A percentile compares a stretch with the other conserved stretches of the same genome.
Evolutionary conservation across 768 basidiomycete genomes (phyloP).

Genomic region (Tylopilus sp.): DNA sequence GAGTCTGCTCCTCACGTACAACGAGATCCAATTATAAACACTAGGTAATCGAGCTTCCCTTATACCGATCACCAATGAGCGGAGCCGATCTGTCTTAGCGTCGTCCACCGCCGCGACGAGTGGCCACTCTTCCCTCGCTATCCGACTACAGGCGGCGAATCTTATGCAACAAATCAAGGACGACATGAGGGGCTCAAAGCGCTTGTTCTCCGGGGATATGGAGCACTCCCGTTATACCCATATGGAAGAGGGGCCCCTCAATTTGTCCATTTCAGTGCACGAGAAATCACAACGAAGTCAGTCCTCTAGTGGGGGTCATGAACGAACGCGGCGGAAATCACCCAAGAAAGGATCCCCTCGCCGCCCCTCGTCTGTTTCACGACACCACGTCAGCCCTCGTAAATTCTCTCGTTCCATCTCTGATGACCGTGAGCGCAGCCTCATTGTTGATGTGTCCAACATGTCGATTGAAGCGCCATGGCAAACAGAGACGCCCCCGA

Average conservation of each 20-base stretch:
- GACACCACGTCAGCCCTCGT: constrained; percentile 42
- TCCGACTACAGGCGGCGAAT: constrained; percentile 71
- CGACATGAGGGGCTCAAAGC: constrained; percentile 67
- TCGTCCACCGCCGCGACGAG: constrained; percentile 33
- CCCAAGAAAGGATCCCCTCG: constrained; percentile 26
- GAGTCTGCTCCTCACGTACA: constrained; percentile 1
- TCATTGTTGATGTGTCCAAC: constrained; percentile 40
- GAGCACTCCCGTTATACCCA: constrained; percentile 44
- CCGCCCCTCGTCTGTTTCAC: constrained; percentile 35
- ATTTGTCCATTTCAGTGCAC: constrained; percentile 10
- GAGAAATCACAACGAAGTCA: constrained; percentile 23
- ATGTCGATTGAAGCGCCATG: constrained; percentile 42
- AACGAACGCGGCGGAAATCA: constrained; percentile 23
- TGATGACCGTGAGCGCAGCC: constrained; percentile 41
- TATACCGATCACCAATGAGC: constrained; percentile 12
- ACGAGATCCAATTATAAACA: constrained; percentile 1
- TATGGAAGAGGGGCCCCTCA: constrained; percentile 13
- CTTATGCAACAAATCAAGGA: constrained; percentile 85
- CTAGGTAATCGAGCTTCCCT: constrained; percentile 13
- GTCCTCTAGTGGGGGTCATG: constrained; percentile 30
- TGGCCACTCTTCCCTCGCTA: constrained; percentile 59
- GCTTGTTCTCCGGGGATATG: constrained; percentile 65
- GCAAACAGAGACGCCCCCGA: constrained; percentile 23
- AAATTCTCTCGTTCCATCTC: constrained; percentile 38
- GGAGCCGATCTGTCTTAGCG: constrained; percentile 21